Evolutionary conservation across 2,329 filamentous ascomycete species (phyloP).

Genomic region (Colletotrichum sp.): DNA sequence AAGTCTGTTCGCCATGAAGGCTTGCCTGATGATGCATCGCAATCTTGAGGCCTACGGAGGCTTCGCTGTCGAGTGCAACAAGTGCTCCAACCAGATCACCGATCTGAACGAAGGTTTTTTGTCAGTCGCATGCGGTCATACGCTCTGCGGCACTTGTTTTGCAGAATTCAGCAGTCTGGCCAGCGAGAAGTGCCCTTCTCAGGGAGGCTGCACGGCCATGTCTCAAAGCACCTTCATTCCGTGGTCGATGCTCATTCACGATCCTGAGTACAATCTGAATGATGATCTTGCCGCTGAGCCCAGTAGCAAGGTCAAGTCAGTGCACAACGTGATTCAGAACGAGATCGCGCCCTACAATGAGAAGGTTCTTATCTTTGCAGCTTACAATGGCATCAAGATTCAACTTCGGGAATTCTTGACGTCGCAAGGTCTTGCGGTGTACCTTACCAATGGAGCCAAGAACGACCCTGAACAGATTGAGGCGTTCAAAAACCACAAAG

Average conservation of each 20-base stretch:
- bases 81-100: neutral
- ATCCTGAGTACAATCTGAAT: neutral
- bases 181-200: neutral
- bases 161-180: neutral
- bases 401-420: constrained; percentile 22
- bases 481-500: constrained; percentile 28
- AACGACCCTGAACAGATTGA: constrained; percentile 22
- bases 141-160: neutral
- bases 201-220: neutral
- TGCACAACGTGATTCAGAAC: constrained; percentile 25
- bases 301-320: constrained; percentile 24
- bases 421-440: constrained; percentile 22
- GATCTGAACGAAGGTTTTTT: neutral
- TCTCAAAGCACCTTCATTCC: neutral
- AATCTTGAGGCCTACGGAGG: neutral
- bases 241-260: neutral
- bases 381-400: constrained; percentile 32
- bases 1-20: neutral
- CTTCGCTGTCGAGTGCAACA: neutral
- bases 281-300: neutral
- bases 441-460: neutral
- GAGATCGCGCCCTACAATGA: constrained; percentile 24
- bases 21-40: neutral
- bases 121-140: constrained; percentile 8
- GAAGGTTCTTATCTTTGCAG: constrained; percentile 41